Base-by-base conservation (phyloP, 768 basidiomycete species). In the Hemileccinum rubropunctum region DNA sequence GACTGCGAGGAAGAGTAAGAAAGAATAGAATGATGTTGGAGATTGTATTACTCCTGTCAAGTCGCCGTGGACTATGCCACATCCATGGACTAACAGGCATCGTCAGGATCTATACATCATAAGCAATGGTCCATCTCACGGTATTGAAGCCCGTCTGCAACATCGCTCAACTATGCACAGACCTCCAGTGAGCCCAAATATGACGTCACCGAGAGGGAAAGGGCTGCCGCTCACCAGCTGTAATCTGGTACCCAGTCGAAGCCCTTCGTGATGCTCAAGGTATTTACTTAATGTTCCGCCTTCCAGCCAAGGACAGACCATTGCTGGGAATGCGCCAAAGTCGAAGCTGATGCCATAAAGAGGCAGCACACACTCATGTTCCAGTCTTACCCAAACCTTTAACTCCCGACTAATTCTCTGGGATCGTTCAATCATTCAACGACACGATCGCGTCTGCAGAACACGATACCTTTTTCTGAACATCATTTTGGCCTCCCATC, bases 1-100 rank as follows among this genome's bases (percentile, higher is more conserved):
- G 58, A 63, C 73, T 73, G 35, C 13, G 3, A 28, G 18, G 32
- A 15, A 42, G 17, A 27, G 35, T 17, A 6, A 21, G 35, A 53
- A 14, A 51, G 28, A 36, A n/a, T n/a, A n/a, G 17, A 38, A 39
- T 3, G 33, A 36, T 10, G 9, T 30, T 3, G 5, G 20, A 10
- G 14, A 39, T 8, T 23, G 20, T 34, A 60, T 62, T 44, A 75
- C 76, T 17, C 71, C 75, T 51, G 74, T 75, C 18, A 78, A 62
- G 42, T 79, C 76, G 1, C 76, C 76, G 43, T 76, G 78, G 13
- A 76, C 63, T 23, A 78, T 54, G 9, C 59, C 56, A 21, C 59
- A 60, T 17, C 52, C 55, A 9, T 58, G 50, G n/a, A 60, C 59
- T 60, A 21, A 2, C 4, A 0, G n/a, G 6, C 17, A 15, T 10